These are phyloP conservation scores for Fragilaria crotonensis DNA, from an alignment of 108 stramenopile genomes.

Conservation along the genomic window DNA sequence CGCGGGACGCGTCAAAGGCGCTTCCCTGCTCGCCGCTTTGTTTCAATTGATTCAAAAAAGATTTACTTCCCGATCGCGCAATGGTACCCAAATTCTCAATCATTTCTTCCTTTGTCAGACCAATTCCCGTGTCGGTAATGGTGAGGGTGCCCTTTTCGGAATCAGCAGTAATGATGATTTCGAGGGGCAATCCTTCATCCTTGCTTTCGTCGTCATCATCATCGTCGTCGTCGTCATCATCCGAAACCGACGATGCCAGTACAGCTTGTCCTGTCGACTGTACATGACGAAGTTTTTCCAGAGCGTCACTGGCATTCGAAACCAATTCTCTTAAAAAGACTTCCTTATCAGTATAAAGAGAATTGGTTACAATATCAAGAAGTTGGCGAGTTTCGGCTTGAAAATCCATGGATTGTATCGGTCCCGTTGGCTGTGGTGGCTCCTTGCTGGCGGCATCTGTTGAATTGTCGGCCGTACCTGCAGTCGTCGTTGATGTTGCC, in stretches of 20 bases:
- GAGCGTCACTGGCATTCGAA: constrained; percentile 94
- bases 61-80: constrained; percentile 90
- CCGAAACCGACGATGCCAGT: constrained; percentile 7
- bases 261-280: too few relatives aligned
- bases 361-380: constrained; percentile 92
- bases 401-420: constrained; percentile 60
- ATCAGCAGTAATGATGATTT: constrained; percentile 83
- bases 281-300: constrained; percentile 93
- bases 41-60: constrained; percentile 73
- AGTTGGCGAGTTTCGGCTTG: constrained; percentile 92
- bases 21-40: constrained; percentile 15
- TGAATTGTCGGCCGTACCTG: too few relatives aligned
- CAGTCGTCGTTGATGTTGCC: too few relatives aligned
- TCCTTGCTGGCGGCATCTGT: too few relatives aligned
- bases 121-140: constrained; percentile 94
- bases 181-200: constrained; percentile 56
- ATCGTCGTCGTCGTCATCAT: too few relatives aligned
- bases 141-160: constrained; percentile 81
- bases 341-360: constrained; percentile 97
- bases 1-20: constrained; percentile 34
- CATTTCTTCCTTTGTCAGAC: constrained; percentile 90
- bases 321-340: constrained; percentile 98
- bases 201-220: too few relatives aligned
- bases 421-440: too few relatives aligned
- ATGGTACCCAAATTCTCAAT: constrained; percentile 94